Evolutionary conservation across 2,329 filamentous ascomycete species (phyloP).

Genomic region (Ophiostoma montium): DNA sequence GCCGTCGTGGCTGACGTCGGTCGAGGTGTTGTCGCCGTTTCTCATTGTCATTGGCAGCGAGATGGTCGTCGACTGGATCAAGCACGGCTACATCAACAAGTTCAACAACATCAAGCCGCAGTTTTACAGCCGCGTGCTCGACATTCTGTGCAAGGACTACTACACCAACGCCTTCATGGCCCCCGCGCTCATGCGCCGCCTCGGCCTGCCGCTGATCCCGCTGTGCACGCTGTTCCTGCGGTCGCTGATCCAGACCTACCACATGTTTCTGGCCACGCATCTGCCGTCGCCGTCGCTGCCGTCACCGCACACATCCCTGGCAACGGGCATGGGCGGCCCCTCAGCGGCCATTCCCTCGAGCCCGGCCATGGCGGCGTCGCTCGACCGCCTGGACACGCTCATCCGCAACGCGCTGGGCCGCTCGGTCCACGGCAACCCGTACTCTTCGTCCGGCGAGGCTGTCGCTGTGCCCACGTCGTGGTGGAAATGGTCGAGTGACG

Average conservation of each 20-base stretch:
- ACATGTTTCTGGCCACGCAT: slow-evolving; percentile 90
- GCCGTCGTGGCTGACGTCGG: slow-evolving; percentile 61
- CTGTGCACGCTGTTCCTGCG: slow-evolving; percentile 91
- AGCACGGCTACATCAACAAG: slow-evolving; percentile 95
- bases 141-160: slow-evolving; percentile 93
- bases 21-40: slow-evolving; percentile 84
- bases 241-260: slow-evolving; percentile 87
- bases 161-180: slow-evolving; percentile 90
- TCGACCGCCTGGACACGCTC: slow-evolving; percentile 65
- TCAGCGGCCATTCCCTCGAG: slow-evolving; percentile 48
- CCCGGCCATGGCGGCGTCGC: slow-evolving; percentile 60
- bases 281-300: slow-evolving; percentile 58
- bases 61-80: slow-evolving; percentile 92
- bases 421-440: slow-evolving; percentile 50
- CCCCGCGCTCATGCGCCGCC: slow-evolving; percentile 74
- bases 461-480: not conserved
- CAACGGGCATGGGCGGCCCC: slow-evolving; percentile 23
- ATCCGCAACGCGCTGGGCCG: slow-evolving; percentile 66
- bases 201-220: slow-evolving; percentile 83
- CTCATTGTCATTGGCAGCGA: slow-evolving; percentile 89
- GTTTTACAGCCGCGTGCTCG: slow-evolving; percentile 79
- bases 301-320: slow-evolving; percentile 49
- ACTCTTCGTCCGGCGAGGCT: slow-evolving; percentile 10
- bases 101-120: slow-evolving; percentile 94
- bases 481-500: slow-evolving; percentile 44